Percentiles rank a stretch among this genome's conserved stretches.
These are phyloP conservation scores for Pleurotus salmoneostramineus DNA, from an alignment of 768 basidiomycete species.

Conservation along the genomic window DNA sequence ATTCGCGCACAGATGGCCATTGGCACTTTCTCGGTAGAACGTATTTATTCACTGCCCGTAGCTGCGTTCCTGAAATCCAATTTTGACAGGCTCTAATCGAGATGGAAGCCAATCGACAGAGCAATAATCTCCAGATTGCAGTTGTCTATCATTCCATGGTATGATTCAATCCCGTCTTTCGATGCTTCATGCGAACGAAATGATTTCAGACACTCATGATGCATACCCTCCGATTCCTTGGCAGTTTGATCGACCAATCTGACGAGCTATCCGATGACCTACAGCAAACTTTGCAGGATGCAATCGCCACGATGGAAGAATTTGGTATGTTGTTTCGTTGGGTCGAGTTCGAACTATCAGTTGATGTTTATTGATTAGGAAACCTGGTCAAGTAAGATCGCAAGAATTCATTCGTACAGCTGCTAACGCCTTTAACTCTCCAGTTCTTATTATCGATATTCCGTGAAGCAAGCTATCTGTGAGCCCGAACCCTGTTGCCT, in stretches of 20 bases:
- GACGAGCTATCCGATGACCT: slow-evolving; percentile 10
- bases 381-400: slow-evolving; percentile 1
- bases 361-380: not conserved
- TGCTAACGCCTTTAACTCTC: not conserved
- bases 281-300: not conserved
- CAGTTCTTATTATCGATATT: slow-evolving; percentile 2
- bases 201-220: not conserved
- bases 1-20: not conserved
- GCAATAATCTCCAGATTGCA: slow-evolving; percentile 3
- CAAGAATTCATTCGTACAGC: not conserved
- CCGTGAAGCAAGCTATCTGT: slow-evolving; percentile 5
- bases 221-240: slow-evolving; percentile 3
- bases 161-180: not conserved
- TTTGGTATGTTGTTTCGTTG: slow-evolving; percentile 4
- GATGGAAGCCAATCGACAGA: slow-evolving; percentile 1
- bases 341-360: not conserved
- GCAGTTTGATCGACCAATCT: slow-evolving; percentile 10
- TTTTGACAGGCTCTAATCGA: not conserved
- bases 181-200: not conserved
- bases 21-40: not conserved
- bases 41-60: not conserved
- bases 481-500: not conserved
- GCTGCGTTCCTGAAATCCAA: not conserved
- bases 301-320: not conserved
- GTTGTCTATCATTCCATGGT: slow-evolving; percentile 5